Percentiles rank a stretch among this genome's conserved stretches.
These are phyloP conservation scores for Microascus cirrosus DNA, from an alignment of 2,329 filamentous ascomycete species.

Conservation along the genomic window DNA sequence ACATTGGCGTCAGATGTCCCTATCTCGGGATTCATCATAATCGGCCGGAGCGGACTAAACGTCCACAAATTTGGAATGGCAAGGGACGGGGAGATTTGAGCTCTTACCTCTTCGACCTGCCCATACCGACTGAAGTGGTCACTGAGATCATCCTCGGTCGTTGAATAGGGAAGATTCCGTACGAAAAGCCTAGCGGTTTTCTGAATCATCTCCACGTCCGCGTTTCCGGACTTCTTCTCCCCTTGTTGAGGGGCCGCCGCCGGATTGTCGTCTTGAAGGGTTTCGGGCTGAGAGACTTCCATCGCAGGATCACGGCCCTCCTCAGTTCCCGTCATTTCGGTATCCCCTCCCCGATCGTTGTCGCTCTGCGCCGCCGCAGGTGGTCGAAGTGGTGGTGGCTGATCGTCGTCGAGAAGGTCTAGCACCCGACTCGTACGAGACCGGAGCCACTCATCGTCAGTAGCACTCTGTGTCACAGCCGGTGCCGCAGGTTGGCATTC, in stretches of 20 bases:
- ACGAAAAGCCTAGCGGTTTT: constrained; percentile 74
- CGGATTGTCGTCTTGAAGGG: not conserved
- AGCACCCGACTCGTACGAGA: constrained; percentile 78
- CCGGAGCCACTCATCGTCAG: constrained; percentile 85
- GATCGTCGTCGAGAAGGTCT: constrained; percentile 70
- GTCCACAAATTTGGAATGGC: constrained; percentile 7
- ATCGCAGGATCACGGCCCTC: constrained; percentile 1
- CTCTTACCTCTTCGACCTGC: constrained; percentile 74
- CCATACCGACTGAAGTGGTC: constrained; percentile 64
- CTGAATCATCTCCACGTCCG: constrained; percentile 48
- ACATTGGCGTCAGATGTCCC: constrained; percentile 92
- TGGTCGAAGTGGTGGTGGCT: constrained; percentile 17
- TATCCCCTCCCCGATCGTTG: not conserved
- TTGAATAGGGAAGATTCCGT: constrained; percentile 75
- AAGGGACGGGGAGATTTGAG: constrained; percentile 6
- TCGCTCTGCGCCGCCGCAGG: not conserved
- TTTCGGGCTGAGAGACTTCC: not conserved
- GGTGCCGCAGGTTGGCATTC: not conserved
- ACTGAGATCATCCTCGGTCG: constrained; percentile 66
- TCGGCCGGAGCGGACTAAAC: not conserved
- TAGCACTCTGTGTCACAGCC: constrained; percentile 29
- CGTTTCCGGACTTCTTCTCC: not conserved
- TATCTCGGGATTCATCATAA: constrained; percentile 97
- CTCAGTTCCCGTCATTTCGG: constrained; percentile 7
- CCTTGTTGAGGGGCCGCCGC: not conserved